Base-by-base conservation (phyloP, 768 basidiomycete species). In the Lactifluus hygrophoroides region DNA sequence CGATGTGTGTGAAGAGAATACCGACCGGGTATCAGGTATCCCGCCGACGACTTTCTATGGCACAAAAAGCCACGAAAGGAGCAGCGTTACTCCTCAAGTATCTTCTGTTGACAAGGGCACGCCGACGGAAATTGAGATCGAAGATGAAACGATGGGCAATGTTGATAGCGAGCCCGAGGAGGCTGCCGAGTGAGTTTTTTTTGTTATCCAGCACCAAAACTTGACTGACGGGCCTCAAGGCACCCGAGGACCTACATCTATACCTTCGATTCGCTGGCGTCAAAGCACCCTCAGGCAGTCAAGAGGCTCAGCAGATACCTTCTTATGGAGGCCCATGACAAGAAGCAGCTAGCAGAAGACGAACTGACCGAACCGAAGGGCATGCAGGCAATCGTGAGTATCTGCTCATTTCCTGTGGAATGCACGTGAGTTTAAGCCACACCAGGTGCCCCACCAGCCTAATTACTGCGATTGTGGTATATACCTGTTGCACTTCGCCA, bases 391-490 rank as follows among this genome's bases (percentile, higher is more conserved):
- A 70, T 74, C 51, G 89, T 86, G 64, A 38, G 76, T 71, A 19
- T 42, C 28, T 7, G 14, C 30, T 14, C 16, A 14, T 10, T 16
- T 30, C 3, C 19, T 17, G n/a, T 46, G 10, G 13, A 38, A 11
- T 25, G 34, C 32, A 16, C 40, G 34, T 37, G 34, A 14, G 16
- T 13, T 17, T 54, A 21, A 55, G 13, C 35, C 16, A 43, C 5
- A 28, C 3, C 63, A 95, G 91, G 90, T 94, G 3, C 95, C 95
- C 3, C 74, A 76, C 23, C 96, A 99, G 68, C 82, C 83, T 16
- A 97, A 98, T 68, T 90, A 76, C 62, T 90, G 85, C 66, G 94
- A 97, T 69, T 99, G 96, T 64, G 96, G 96, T 6, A 69, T 96
- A 28, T 99, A 90, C 69, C 77, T 98, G 13, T 75, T 98, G 11